phyloP scores from a whole-genome alignment of 805 yeast species.

The Saccharomycopsis sp. region DNA sequence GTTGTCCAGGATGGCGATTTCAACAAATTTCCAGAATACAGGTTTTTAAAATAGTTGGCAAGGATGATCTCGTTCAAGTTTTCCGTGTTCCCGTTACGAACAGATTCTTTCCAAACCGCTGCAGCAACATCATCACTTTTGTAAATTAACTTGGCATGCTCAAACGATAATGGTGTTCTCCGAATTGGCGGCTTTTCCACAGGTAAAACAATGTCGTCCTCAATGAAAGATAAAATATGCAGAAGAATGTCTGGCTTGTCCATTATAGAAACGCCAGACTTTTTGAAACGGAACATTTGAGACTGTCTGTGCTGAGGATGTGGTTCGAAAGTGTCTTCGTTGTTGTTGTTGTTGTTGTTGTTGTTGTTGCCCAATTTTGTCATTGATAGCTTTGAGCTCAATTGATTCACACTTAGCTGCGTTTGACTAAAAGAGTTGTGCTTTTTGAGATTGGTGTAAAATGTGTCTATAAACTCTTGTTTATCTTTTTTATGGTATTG shows the following conservation, averaged over 20 bases:
- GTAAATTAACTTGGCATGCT: constrained; percentile 62
- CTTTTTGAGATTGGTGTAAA: neutral
- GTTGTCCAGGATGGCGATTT: too few species aligned
- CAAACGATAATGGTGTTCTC: constrained; percentile 57
- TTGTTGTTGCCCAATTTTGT: neutral
- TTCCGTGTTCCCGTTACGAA: neutral
- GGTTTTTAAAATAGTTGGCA: constrained; percentile 8
- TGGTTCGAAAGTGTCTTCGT: neutral
- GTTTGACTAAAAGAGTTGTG: too few species aligned
- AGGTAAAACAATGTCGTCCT: constrained; percentile 47
- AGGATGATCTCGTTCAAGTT: constrained; percentile 3
- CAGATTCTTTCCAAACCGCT: constrained; percentile 34
- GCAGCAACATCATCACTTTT: constrained; percentile 42
- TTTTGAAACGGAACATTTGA: neutral
- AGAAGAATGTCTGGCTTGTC: constrained; percentile 16
- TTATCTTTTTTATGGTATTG: constrained; percentile 9
- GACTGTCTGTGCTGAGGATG: neutral
- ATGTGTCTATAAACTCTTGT: neutral
- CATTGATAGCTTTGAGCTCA: constrained; percentile 3
- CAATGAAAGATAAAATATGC: constrained; percentile 37
- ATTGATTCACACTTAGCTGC: neutral
- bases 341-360: too few species aligned
- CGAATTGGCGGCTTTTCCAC: constrained; percentile 51
- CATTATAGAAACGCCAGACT: neutral
- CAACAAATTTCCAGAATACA: too few species aligned